Base-by-base conservation (phyloP, 345 rosid genomes). In the Hirschfeldia incana region DNA sequence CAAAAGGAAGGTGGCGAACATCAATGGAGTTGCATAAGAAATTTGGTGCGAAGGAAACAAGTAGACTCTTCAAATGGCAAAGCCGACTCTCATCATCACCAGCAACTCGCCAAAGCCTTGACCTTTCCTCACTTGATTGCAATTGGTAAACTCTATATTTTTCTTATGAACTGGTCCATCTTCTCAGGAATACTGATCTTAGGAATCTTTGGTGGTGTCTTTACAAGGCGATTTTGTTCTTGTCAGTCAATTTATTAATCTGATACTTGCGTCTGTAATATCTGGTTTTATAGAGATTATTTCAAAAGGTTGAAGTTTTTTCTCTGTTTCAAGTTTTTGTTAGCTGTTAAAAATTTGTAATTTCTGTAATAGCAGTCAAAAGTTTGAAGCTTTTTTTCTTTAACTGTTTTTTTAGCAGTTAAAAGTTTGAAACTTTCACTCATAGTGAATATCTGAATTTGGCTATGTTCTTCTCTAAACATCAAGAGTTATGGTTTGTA, bases 61-160 rank as follows among this genome's bases (percentile, higher is more conserved):
- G 89, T 93, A 34, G 94, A 93, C 85, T 91, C 94, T 64, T 85
- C 83, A 69, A 81, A 82, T 84, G 44, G 65, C 8, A 70, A 29
- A 77, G 26, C 84, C 39, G 64, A 75, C 7, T 67, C 64, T 15
- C 88, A 79, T 57, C 73, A 55, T 32, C 79, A 60, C 55, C 89
- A 81, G 21, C 88, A 89, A 36, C 85, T 93, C 83, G 97, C 97
- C 12, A 91, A 87, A 87, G 87, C 89, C 27, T 85, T 93, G 77
- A 84, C 90, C 51, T 74, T 87, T 73, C 85, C 84, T 73, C 89
- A 93, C 88, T 89, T 93, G 73, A 88, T 90, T 72, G 97, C 97
- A 37, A 80, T 93, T 65, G 98, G 97, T 93, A 39, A 39, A 87
- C 42, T 34, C 13, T 51, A 29, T 51, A 21, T 39, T 10, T 42